A percentile compares a stretch with the other conserved stretches of the same genome.
Evolutionary conservation across 495 filamentous ascomycete genomes (phyloP).

Genomic region (Durotheca rogersii): DNA sequence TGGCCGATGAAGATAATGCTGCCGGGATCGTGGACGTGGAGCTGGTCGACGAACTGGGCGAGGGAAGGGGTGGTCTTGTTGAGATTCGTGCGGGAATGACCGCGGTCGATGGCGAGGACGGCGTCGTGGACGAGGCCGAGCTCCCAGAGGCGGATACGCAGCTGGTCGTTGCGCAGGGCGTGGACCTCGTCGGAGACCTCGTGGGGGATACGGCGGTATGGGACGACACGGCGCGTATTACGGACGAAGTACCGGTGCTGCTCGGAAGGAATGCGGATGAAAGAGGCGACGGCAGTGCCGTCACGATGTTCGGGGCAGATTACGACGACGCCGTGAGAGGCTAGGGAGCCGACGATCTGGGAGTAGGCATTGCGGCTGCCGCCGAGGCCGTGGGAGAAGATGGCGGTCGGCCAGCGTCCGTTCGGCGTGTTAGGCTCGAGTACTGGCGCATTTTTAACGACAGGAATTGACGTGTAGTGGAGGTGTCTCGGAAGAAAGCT

Average conservation of each 20-base stretch:
- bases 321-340: slow-evolving; percentile 73
- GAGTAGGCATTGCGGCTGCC: slow-evolving; percentile 75
- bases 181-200: slow-evolving; percentile 56
- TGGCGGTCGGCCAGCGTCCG: slow-evolving; percentile 68
- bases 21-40: slow-evolving; percentile 69
- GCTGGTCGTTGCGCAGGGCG: slow-evolving; percentile 60
- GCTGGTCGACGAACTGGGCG: slow-evolving; percentile 48
- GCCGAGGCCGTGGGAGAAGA: slow-evolving; percentile 80
- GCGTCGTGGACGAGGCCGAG: slow-evolving; percentile 63
- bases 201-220: slow-evolving; percentile 56
- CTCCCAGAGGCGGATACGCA: slow-evolving; percentile 74
- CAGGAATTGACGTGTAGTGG: slow-evolving; percentile 61
- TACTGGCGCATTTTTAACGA: slow-evolving; percentile 46
- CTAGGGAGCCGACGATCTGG: slow-evolving; percentile 66
- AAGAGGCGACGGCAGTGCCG: slow-evolving; percentile 65
- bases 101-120: slow-evolving; percentile 60
- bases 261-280: slow-evolving; percentile 53
- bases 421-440: slow-evolving; percentile 34
- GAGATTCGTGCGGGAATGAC: slow-evolving; percentile 43
- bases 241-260: slow-evolving; percentile 36
- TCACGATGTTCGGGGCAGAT: slow-evolving; percentile 76
- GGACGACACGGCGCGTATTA: slow-evolving; percentile 37
- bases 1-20: slow-evolving; percentile 71
- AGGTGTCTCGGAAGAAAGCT: slow-evolving; percentile 65
- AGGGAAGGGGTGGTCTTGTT: slow-evolving; percentile 52